Base-by-base conservation (phyloP, 169 alveolate species). In the Eimeria zaria region DNA sequence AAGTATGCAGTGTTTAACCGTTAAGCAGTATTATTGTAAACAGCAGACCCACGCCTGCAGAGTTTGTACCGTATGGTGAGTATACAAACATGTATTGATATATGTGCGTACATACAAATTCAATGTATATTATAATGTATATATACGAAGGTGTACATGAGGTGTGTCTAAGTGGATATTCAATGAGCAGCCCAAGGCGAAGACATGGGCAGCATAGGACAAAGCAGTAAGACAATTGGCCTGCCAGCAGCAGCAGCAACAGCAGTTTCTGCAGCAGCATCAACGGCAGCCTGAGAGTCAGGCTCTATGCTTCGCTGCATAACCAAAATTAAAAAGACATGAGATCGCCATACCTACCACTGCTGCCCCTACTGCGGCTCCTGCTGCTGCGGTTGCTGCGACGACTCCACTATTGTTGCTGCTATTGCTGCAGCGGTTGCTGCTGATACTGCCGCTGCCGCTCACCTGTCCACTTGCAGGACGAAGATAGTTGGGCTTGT, bases 361-460 rank as follows among this genome's bases (percentile, higher is more conserved):
- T 36, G 41, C 22, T 69, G 14, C 80, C 80, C 39, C 74, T 64
- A 7, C n/a, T 20, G 74, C 74, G 6, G n/a, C 74, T 9, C 9
- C 74, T 64, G 9, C n/a, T 36, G 80, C 46, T n/a, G 80, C 48
- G 11, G 76, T n/a, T 64, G 76, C 76, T 64, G 76, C 76, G 76
- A n/a, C n/a, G n/a, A n/a, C 36, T n/a, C 36, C 76, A 18, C 41
- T 36, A 27, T 8, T n/a, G 41, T 20, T 69, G 80, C 46, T 33
- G 33, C 80, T 11, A 27, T 33, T 60, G 69, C 69, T 60, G 69
- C 20, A 18, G 69, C n/a, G 12, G 30, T n/a, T 60, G 30, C 69
- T 60, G 69, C n/a, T 60, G 80, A 41, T 33, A 20, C 80, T 33
- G 80, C 80, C 7, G 46, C 74, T 64, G 74, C 74, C 18, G 60